Base-by-base conservation (phyloP, 805 yeast genomes). In the Lipomyces oligophaga region DNA sequence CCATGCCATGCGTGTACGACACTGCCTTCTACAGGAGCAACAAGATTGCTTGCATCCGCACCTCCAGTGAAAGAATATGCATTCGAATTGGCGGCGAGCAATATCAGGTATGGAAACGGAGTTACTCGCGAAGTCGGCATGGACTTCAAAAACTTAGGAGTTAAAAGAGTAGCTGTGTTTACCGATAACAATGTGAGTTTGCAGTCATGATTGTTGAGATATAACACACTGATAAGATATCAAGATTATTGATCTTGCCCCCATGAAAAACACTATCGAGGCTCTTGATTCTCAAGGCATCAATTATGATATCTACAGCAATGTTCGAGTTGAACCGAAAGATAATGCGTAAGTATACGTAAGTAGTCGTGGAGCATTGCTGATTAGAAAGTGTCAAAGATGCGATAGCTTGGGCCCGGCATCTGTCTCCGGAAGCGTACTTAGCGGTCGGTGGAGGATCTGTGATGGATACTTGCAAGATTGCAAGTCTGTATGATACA, bases 381-480 rank as follows among this genome's bases (percentile, higher is more conserved):
- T 13, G 30, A 4, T 6, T 59, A 48, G 55, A 54, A 37, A 66
- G 64, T 2, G 63, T 67, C 16, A 47, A 57, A 35, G 58, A 62
- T 22, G 71, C 71, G 7, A 63, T 67, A 34, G 60, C 54, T 10
- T 67, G 71, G 71, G 63, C 70, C 5, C 58, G 68, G 27, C 39
- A 47, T 7, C 30, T 32, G 35, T 60, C 61, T 41, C 68, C 72
- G 18, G 66, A 69, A 31, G 70, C 71, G 22, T 70, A 68, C 47
- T 61, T 71, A 16, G 73, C 75, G 5, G 70, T 71, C 25, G 75
- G 75, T 22, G 75, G 75, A 37, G 75, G 75, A 22, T 69, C 74
- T 3, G 74, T 70, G n/a, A 72, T 71, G 60, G 75, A 71, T 47
- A 68, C 71, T 15, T 72, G 74, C 47, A 71, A 71, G 57, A 65